Base-by-base conservation (phyloP, 1,284 basidiomycete species). In the Coniophora puteana region DNA sequence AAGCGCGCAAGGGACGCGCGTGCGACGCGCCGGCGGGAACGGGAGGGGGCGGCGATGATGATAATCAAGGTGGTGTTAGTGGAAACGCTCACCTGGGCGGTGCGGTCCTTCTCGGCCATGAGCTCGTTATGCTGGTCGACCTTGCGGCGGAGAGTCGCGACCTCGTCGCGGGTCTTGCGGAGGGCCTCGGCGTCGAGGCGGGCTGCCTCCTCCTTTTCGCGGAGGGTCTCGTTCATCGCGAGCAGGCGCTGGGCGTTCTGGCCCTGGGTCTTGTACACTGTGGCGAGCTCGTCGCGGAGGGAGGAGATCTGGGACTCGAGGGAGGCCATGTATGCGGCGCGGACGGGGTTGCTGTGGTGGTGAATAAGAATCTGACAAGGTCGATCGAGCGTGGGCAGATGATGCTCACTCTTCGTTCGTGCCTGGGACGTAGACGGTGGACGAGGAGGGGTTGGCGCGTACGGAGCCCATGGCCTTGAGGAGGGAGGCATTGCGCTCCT, bases 241-340 rank as follows among this genome's bases (percentile, higher is more conserved):
- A 99, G 74, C 11, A 95, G 73, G 28, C 91, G 77, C 60, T 97
- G 94, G 1, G 93, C 91, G 61, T 96, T 96, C 65, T 95, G 92
- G 1, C 90, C 89, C 58, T 98, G 94, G 0, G 92, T 91, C 63
- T 96, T 95, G 74, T 99, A 99, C 3, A 96, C 82, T 5, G 85
- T 88, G 3, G 93, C 88, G 30, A 98, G 72, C 61, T 98, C 95
- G 53, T 91, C 87, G 20, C 93, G 82, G 34, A 95, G 72, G 5
- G 88, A 81, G 3, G 90, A 89, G 59, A 98, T 89, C 60, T 98
- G 93, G 3, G 86, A 83, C 63, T 98, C 93, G 38, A 98, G 80
- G 12, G 94, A 95, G 1, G 83, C 70, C 53, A 94, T 83, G 61
- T 96, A 93, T 18, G 91, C 91, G 16, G 80, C 78, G 31, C 84